Conservation (phyloP, 1,284 basidiomycete species). For the Fomitopsis betulina region DNA sequence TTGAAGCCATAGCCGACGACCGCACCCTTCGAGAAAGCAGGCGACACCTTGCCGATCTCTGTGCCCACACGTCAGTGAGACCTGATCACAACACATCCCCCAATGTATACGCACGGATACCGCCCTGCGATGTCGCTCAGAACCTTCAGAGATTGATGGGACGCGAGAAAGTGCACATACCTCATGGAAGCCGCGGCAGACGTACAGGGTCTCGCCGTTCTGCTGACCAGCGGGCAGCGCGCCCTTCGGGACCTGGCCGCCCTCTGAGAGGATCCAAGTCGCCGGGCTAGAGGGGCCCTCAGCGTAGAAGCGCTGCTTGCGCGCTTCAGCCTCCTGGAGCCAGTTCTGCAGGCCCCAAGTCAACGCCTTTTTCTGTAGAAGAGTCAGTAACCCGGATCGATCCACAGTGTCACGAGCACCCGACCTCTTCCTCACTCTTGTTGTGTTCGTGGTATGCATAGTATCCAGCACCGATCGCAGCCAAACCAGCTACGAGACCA, state of each 20-base stretch:
- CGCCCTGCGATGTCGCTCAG: constrained; percentile 33
- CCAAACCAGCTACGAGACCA: constrained; percentile 51
- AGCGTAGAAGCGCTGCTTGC: constrained; percentile 43
- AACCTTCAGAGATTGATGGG: neutral
- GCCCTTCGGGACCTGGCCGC: constrained; percentile 50
- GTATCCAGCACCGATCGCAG: constrained; percentile 46
- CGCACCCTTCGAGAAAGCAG: constrained; percentile 52
- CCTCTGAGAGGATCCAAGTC: constrained; percentile 59
- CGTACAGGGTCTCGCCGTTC: constrained; percentile 47
- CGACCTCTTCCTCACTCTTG: constrained; percentile 55
- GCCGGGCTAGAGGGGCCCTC: constrained; percentile 44
- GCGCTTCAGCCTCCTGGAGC: constrained; percentile 51
- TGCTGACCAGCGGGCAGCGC: constrained; percentile 58
- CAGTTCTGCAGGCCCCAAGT: constrained; percentile 51
- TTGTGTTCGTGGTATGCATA: constrained; percentile 52
- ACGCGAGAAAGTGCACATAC: constrained; percentile 30
- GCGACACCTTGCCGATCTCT: constrained; percentile 67
- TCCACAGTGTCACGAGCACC: neutral
- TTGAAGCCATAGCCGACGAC: constrained; percentile 56
- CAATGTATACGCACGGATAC: constrained; percentile 45
- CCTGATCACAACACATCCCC: neutral
- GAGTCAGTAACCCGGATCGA: neutral
- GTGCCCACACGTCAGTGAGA: constrained; percentile 6
- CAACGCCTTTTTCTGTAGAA: constrained; percentile 43
- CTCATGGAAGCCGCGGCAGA: constrained; percentile 56